A percentile compares a stretch with the other conserved stretches of the same genome.
These are phyloP conservation scores for Xerocomellus dryophilus DNA, from an alignment of 768 basidiomycete species.

Conservation along the genomic window DNA sequence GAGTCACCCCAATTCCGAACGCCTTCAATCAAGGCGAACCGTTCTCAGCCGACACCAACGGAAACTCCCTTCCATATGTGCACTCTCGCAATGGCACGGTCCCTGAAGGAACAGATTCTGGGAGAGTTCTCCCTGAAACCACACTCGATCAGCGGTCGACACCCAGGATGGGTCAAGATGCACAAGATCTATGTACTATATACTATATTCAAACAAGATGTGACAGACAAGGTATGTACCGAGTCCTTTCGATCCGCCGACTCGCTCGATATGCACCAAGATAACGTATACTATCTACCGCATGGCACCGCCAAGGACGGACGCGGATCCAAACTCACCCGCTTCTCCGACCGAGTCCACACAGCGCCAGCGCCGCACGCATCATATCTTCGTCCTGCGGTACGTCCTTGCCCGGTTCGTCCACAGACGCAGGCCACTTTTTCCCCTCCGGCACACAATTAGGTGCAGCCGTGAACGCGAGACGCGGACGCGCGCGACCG, in stretches of 20 bases:
- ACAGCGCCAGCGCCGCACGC: conserved; percentile 65
- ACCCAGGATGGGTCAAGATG: too few relatives aligned
- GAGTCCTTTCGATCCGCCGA: conserved; percentile 1
- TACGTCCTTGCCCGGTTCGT: conserved; percentile 7
- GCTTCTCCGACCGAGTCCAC: conserved; percentile 44
- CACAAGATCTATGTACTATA: not conserved
- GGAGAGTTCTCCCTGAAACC: not conserved
- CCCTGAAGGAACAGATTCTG: too few relatives aligned
- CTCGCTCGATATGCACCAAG: conserved; percentile 12
- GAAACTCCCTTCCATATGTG: too few relatives aligned
- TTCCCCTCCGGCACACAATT: not conserved
- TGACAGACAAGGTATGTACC: not conserved
- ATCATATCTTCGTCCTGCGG: conserved; percentile 63
- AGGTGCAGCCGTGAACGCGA: not conserved
- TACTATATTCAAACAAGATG: not conserved
- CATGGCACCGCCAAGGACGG: not conserved
- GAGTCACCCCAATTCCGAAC: too few relatives aligned
- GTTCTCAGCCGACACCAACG: too few relatives aligned
- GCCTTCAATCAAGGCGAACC: too few relatives aligned
- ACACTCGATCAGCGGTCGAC: not conserved
- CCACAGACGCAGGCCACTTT: not conserved
- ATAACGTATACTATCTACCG: conserved; percentile 7
- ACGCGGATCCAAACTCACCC: conserved; percentile 6
- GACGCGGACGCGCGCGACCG: conserved; percentile 2
- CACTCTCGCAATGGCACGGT: not conserved